Base-by-base conservation (phyloP, 345 rosid species). In the Draba incana region DNA sequence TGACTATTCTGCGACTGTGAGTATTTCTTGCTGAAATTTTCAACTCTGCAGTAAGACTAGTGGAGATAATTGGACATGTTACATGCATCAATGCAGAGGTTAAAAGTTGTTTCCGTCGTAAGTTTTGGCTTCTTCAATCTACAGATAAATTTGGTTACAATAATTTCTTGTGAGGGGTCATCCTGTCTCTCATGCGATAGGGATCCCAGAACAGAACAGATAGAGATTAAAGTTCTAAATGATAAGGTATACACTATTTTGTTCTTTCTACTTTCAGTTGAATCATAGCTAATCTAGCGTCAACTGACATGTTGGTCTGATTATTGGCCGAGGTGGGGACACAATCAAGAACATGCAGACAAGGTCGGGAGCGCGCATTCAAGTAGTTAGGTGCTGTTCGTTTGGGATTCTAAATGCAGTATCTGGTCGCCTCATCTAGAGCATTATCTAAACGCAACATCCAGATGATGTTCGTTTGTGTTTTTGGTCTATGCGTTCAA, bases 241-340 rank as follows among this genome's bases (percentile, higher is more conserved):
- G 98, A 92, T 70, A 92, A 92, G 96, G 98, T 91, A 24, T 46
- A 23, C 12, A 23, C 10, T 27, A 8, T 11, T 35, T 37, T 25
- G 23, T 54, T 30, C 45, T 20, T 20, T 66, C 35, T 54, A 31
- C 10, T 20, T 11, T 31, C 23, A 20, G 3, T 12, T 4, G 13
- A 12, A 10, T 37, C 58, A 38, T 39, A 28, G 16, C 39, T 69
- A 57, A 58, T 38, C 41, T 16, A 48, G n/a, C 45, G 42, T 61
- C 45, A 25, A 61, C 58, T 42, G 27, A 52, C 48, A 92, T 96
- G 98, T 92, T 65, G 96, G 98, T 76, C 67, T 87, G 59, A 87
- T 92, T 45, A 89, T 92, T 73, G 98, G 98, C 60, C 85, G 84
- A 80, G 94, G 92, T 30, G 98, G 98, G 57, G 96, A 92, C 58